phyloP scores from a whole-genome alignment of 2,329 filamentous ascomycete species.

The Trichoderma aggressivum region DNA sequence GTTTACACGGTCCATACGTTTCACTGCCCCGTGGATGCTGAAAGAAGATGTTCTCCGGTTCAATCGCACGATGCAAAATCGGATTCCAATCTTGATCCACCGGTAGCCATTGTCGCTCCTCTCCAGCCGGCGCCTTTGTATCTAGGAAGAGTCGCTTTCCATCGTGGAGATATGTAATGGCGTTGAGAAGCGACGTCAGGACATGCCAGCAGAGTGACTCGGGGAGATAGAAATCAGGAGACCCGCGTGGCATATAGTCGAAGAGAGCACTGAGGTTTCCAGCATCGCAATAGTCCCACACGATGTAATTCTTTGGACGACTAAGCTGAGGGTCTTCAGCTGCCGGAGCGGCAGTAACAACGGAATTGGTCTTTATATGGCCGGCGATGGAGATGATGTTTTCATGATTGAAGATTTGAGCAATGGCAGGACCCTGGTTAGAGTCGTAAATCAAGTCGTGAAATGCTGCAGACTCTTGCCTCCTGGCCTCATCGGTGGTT shows the following conservation, averaged over 20 bases:
- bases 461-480: constrained; percentile 22
- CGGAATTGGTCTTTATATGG: constrained; percentile 29
- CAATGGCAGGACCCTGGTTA: constrained; percentile 31
- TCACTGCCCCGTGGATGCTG: constrained; percentile 46
- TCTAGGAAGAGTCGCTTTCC: constrained; percentile 35
- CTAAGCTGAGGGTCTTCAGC: constrained; percentile 2
- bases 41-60: constrained; percentile 49
- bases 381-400: constrained; percentile 46
- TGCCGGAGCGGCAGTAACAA: constrained; percentile 16
- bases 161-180: constrained; percentile 52
- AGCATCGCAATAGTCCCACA: constrained; percentile 54
- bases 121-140: neutral
- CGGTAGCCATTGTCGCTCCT: constrained; percentile 18
- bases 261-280: constrained; percentile 46
- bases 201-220: constrained; percentile 58
- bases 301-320: constrained; percentile 33
- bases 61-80: constrained; percentile 48
- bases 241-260: constrained; percentile 24
- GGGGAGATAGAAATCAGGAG: constrained; percentile 39
- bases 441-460: constrained; percentile 28
- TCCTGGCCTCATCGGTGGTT: constrained; percentile 17
- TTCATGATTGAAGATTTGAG: constrained; percentile 46
- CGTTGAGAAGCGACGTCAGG: constrained; percentile 44
- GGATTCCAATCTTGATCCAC: constrained; percentile 47
- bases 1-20: constrained; percentile 52